These are phyloP conservation scores for Tetraselmis chui DNA, from an alignment of 139 green algal genomes.

Conservation along the genomic window DNA sequence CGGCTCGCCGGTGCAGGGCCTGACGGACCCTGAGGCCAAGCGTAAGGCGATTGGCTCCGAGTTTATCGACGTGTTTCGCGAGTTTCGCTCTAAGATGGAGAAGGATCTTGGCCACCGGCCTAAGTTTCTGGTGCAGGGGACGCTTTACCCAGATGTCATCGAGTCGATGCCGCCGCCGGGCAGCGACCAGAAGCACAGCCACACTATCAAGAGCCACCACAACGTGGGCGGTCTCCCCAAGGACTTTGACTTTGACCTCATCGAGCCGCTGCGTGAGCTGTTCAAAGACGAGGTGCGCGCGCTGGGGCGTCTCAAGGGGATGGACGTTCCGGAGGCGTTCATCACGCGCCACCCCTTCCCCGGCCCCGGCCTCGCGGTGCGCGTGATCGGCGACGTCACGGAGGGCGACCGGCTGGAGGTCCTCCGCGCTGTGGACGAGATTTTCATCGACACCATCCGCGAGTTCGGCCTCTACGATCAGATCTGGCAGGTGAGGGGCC, in stretches of 20 bases:
- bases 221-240: slow-evolving; percentile 98
- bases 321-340: slow-evolving; percentile 65
- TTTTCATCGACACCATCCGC: slow-evolving; percentile 89
- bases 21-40: slow-evolving; percentile 94
- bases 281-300: slow-evolving; percentile 71
- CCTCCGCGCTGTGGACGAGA: slow-evolving; percentile 84
- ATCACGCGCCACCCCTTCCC: slow-evolving; percentile 96
- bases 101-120: slow-evolving; percentile 59
- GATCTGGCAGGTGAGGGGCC: slow-evolving; percentile 94
- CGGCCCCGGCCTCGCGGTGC: slow-evolving; percentile 81
- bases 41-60: slow-evolving; percentile 91
- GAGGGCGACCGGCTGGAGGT: slow-evolving; percentile 59
- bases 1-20: slow-evolving; percentile 63
- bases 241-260: slow-evolving; percentile 92
- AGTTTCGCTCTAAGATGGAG: slow-evolving; percentile 71
- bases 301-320: slow-evolving; percentile 32
- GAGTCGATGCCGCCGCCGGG: slow-evolving; percentile 95
- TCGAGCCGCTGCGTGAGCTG: slow-evolving; percentile 71
- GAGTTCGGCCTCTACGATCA: slow-evolving; percentile 95
- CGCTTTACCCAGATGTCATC: slow-evolving; percentile 99
- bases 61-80: slow-evolving; percentile 79
- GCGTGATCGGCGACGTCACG: slow-evolving; percentile 93
- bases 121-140: slow-evolving; percentile 84
- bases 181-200: slow-evolving; percentile 89
- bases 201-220: slow-evolving; percentile 99